These are phyloP conservation scores for Dichotomopilus funicola DNA, from an alignment of 2,329 filamentous ascomycete genomes.

Conservation along the genomic window DNA sequence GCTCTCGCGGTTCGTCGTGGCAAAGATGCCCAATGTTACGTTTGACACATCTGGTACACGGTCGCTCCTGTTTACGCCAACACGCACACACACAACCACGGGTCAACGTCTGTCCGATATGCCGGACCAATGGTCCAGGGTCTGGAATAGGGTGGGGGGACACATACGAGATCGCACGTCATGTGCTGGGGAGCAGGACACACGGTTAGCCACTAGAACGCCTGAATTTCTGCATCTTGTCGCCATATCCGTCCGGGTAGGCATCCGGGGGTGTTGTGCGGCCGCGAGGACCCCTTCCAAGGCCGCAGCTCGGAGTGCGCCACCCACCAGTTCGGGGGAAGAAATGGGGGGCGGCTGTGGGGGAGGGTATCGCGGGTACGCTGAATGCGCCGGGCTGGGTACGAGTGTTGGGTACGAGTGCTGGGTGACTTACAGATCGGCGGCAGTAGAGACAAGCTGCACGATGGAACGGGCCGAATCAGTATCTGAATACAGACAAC, in stretches of 20 bases:
- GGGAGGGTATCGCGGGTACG: constrained; percentile 16
- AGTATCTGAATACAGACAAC: constrained; percentile 15
- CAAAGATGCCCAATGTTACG: constrained; percentile 97
- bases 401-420: constrained; percentile 14
- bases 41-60: constrained; percentile 96
- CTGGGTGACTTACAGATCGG: constrained; percentile 68
- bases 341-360: not conserved
- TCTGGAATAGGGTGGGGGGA: constrained; percentile 20
- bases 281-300: constrained; percentile 14
- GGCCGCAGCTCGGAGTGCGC: constrained; percentile 7
- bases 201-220: constrained; percentile 39
- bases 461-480: constrained; percentile 34
- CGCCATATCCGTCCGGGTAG: constrained; percentile 16
- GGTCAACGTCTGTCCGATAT: constrained; percentile 29
- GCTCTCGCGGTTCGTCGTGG: constrained; percentile 92
- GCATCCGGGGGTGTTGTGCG: constrained; percentile 7
- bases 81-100: constrained; percentile 4
- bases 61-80: constrained; percentile 63
- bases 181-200: constrained; percentile 59
- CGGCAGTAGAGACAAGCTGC: constrained; percentile 84
- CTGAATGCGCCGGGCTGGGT: constrained; percentile 12
- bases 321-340: not conserved
- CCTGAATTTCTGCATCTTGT: constrained; percentile 18
- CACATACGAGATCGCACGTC: constrained; percentile 83
- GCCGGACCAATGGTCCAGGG: constrained; percentile 13